Evolutionary conservation across 495 filamentous ascomycete genomes (phyloP), one percentile per base, ranked within the genome.

Genomic region (Annulohypoxylon moriforme): DNA sequence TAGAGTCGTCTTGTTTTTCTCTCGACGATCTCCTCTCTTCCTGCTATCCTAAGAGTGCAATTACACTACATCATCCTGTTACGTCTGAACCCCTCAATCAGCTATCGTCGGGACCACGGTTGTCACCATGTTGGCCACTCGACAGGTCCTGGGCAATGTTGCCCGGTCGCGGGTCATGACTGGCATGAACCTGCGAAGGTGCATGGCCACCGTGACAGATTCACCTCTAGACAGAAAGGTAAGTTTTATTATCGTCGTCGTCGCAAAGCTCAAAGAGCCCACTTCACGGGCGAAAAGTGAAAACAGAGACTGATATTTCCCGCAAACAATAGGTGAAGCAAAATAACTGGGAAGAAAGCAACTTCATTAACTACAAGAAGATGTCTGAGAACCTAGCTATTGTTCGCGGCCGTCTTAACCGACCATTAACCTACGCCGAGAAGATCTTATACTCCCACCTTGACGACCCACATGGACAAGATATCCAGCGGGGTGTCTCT

Each of bases 361-460:
- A 84, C 83, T 88, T 86, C 78, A 86, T 88, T 81, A 87, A 85
- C 81, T 86, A 85, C 81, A 94, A 92, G 89, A 97, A 97, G 88
- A 98, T 98, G 95, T 92, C 91, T 75, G 93, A 98, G 87, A 98
- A 98, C 88, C 90, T 99, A 46, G 85, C 89, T 72, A 88, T 98
- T 79, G 96, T 98, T 71, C 92, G 96, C 75, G 78, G 82, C 73
- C 88, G 96, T 75, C 89, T 99, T 70, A 96, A 97, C 83, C 90
- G 93, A 69, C 96, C 96, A 76, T 87, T 99, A 64, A 97, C 94
- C 73, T 97, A 88, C 83, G 93, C 94, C 80, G 96, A 99, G 90
- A 99, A 99, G 89, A 92, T 99, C 75, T 88, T 99, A 75, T 98
- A 99, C 89, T 97, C 94, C 71, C 96, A 99, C 84, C 86, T 99